Evolutionary conservation across 2,329 filamentous ascomycete genomes (phyloP), one percentile per base, ranked within the genome.

Genomic region (Metarhizium guizhouense): DNA sequence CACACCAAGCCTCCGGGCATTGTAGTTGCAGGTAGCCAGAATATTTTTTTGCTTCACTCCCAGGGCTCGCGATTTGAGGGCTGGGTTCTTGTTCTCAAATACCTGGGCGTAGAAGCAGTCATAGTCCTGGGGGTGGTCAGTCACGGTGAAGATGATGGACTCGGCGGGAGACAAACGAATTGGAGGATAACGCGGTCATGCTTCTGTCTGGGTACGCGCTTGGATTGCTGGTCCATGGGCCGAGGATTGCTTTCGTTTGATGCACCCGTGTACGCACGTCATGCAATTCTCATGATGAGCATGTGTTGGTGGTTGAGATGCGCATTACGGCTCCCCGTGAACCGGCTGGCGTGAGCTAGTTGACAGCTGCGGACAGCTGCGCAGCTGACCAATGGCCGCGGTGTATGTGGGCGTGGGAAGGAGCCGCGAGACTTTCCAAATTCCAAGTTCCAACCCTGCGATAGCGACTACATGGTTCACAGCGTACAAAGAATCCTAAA

Each of bases 21-120:
- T 89, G 70, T 97, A 97, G 72, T 97, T 97, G 79, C 90, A 95
- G 4, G 91, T 95, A 25, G 92, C 90, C 45, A 94, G 79, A 55
- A 96, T 96, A 68, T 91, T 89, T 72, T 96, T 96, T 72, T 96
- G 92, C 70, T 92, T 88, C 57, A 96, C 84, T 40, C 90, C 92
- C 38, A 97, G 75, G 6, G 91, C 90, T 18, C 87, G 73, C 1
- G 79, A 77, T 66, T 84, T 90, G 56, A 96, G 76, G 2, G 79
- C 75, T 0, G 91, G 90, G 61, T 88, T 84, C 67, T 88, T 86
- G 60, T 86, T 86, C 72, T 96, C 91, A 62, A 94, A 86, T 8
- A 94, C 91, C 52, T 90, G 90, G 25, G 92, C 92, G 70, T 97
- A 97, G 76, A 97, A 97, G 75, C 90, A 95, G 74, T 93, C 89